phyloP scores from a whole-genome alignment of 345 rosid genomes.

The Eutrema yunnanense region DNA sequence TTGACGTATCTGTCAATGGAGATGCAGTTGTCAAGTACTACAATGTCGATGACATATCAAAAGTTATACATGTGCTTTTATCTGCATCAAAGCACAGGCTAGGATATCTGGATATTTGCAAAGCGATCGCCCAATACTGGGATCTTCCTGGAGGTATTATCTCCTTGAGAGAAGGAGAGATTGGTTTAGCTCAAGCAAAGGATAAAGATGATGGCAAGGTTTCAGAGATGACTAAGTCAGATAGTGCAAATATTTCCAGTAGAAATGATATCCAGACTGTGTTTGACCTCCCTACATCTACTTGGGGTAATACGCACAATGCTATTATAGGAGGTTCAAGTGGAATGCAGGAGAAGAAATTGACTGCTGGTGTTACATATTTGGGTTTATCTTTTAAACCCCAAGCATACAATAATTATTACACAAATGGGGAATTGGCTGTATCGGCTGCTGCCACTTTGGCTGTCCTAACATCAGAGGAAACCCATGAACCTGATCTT shows the following conservation, averaged over 20 bases:
- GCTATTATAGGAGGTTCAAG: slow-evolving; percentile 29
- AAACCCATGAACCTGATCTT: slow-evolving; percentile 48
- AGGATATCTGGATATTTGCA: slow-evolving; percentile 47
- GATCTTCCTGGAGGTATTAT: slow-evolving; percentile 35
- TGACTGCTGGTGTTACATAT: slow-evolving; percentile 25
- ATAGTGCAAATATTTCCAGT: background rate
- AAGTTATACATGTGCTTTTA: slow-evolving; percentile 46
- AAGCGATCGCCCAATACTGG: slow-evolving; percentile 59
- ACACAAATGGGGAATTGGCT: slow-evolving; percentile 65
- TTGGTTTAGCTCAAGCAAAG: slow-evolving; percentile 17
- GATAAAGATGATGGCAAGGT: slow-evolving; percentile 28
- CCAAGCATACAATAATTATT: slow-evolving; percentile 57
- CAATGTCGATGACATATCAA: slow-evolving; percentile 54
- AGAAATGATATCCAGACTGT: background rate
- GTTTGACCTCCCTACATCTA: slow-evolving; percentile 24
- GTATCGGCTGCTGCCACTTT: slow-evolving; percentile 68
- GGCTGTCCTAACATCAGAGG: slow-evolving; percentile 64
- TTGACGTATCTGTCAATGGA: slow-evolving; percentile 34
- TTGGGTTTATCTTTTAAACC: slow-evolving; percentile 56
- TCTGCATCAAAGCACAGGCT: slow-evolving; percentile 42
- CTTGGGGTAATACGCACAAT: slow-evolving; percentile 31
- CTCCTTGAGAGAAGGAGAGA: slow-evolving; percentile 26
- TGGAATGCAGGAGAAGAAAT: slow-evolving; percentile 33
- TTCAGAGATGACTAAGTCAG: slow-evolving; percentile 1
- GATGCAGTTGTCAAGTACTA: slow-evolving; percentile 52